Percentiles rank a stretch among this genome's conserved stretches.
phyloP scores from a whole-genome alignment of 345 rosid species.

The Odontarrhena argentea region DNA sequence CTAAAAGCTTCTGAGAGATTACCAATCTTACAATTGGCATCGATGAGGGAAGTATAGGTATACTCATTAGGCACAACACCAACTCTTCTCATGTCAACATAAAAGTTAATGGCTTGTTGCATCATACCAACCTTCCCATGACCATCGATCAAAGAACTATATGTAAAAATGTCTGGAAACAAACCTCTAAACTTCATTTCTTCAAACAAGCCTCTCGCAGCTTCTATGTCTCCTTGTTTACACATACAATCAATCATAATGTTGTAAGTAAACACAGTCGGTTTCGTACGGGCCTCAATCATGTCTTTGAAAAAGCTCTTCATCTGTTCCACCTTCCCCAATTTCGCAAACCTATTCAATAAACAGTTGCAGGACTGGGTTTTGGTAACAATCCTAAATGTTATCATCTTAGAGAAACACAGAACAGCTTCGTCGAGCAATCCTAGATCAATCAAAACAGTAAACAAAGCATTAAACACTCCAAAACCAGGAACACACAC shows the following conservation, averaged over 20 bases:
- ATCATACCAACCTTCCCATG: constrained; percentile 72
- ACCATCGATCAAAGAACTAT: constrained; percentile 68
- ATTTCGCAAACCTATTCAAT: constrained; percentile 52
- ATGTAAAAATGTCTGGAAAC: constrained; percentile 60
- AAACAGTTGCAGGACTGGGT: constrained; percentile 69
- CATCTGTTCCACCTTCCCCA: constrained; percentile 39
- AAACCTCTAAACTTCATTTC: constrained; percentile 48
- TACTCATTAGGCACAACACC: constrained; percentile 68
- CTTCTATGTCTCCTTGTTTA: constrained; percentile 62
- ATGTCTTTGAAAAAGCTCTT: constrained; percentile 57
- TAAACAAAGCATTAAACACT: no score
- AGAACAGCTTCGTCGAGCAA: constrained; percentile 58
- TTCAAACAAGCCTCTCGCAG: constrained; percentile 51
- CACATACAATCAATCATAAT: constrained; percentile 68
- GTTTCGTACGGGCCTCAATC: constrained; percentile 53
- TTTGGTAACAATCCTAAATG: constrained; percentile 59
- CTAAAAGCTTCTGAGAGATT: constrained; percentile 56
- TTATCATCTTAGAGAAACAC: constrained; percentile 63
- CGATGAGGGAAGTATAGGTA: constrained; percentile 53
- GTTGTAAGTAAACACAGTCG: constrained; percentile 60
- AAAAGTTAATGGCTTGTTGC: constrained; percentile 59
- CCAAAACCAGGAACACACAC: constrained; percentile 32
- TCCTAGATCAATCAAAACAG: constrained; percentile 59
- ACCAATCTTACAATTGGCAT: constrained; percentile 45
- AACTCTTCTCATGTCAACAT: constrained; percentile 64